Evolutionary conservation across 2,329 filamentous ascomycete species (phyloP).

Genomic region (Fusarium circinatum): DNA sequence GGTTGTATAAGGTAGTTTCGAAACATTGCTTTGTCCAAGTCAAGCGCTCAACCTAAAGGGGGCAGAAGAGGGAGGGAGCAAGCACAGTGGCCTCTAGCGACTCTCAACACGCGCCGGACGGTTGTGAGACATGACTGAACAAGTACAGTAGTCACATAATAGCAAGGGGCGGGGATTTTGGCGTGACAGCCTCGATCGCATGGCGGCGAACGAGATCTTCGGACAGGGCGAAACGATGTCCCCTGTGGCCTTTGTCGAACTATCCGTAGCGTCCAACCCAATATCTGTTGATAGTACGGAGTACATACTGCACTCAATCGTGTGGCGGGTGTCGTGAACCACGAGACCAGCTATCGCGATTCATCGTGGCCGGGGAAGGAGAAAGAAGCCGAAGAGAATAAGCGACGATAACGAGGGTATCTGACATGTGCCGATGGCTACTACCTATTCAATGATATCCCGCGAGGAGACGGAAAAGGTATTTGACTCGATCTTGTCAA

Average conservation of each 20-base stretch:
- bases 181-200: conserved; percentile 32
- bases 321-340: conserved; percentile 22
- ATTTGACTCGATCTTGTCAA: conserved; percentile 23
- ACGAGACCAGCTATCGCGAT: conserved; percentile 12
- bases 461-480: conserved; percentile 28
- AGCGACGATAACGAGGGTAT: neutral
- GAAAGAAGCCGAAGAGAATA: neutral
- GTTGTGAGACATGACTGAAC: conserved; percentile 25
- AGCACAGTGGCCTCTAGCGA: neutral
- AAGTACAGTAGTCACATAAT: conserved; percentile 1
- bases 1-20: neutral
- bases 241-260: conserved; percentile 10
- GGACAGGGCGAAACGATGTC: conserved; percentile 27
- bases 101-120: neutral
- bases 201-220: conserved; percentile 34
- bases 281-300: conserved; percentile 5
- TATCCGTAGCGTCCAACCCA: conserved; percentile 5
- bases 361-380: neutral
- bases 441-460: neutral
- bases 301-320: neutral
- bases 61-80: conserved; percentile 3
- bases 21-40: conserved; percentile 24
- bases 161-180: conserved; percentile 27
- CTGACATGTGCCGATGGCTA: conserved; percentile 6
- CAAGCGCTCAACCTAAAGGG: neutral